Conservation (phyloP, 768 basidiomycete genomes). For the Collybia sordida region DNA sequence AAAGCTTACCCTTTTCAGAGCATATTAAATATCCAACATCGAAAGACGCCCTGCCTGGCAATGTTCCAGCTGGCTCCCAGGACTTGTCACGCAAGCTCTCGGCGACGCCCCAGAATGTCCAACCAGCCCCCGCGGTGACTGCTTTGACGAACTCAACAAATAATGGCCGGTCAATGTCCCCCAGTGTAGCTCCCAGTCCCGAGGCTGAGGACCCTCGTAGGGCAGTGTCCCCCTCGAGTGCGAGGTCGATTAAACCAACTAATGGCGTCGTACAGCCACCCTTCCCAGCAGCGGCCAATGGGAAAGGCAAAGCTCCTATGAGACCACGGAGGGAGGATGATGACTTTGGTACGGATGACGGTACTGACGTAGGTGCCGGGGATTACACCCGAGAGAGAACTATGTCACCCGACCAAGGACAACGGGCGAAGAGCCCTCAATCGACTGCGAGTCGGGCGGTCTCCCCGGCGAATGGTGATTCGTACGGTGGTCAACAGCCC, state of each 20-base stretch:
- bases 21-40: constrained; percentile 24
- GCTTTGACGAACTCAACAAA: constrained; percentile 19
- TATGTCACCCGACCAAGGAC: constrained; percentile 53
- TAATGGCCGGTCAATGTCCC: constrained; percentile 65
- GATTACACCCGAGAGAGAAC: constrained; percentile 42
- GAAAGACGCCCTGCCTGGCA: constrained; percentile 18
- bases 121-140: constrained; percentile 23
- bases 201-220: constrained; percentile 63
- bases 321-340: constrained; percentile 51
- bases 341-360: constrained; percentile 45
- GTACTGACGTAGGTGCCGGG: constrained; percentile 53
- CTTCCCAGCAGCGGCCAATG: constrained; percentile 27
- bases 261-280: constrained; percentile 43
- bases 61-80: constrained; percentile 10
- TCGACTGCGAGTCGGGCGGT: constrained; percentile 49
- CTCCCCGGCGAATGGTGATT: constrained; percentile 46
- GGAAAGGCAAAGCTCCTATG: constrained; percentile 51
- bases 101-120: constrained; percentile 24
- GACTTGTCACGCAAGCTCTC: constrained; percentile 47
- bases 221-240: constrained; percentile 61
- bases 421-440: constrained; percentile 61
- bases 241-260: constrained; percentile 39
- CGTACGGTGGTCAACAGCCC: constrained; percentile 36
- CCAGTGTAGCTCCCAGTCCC: constrained; percentile 38
- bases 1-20: constrained; percentile 14